Percentiles rank a stretch among this genome's conserved stretches.
These are phyloP conservation scores for Podila horticola DNA, from an alignment of 192 early-diverging fungal genomes.

Conservation along the genomic window DNA sequence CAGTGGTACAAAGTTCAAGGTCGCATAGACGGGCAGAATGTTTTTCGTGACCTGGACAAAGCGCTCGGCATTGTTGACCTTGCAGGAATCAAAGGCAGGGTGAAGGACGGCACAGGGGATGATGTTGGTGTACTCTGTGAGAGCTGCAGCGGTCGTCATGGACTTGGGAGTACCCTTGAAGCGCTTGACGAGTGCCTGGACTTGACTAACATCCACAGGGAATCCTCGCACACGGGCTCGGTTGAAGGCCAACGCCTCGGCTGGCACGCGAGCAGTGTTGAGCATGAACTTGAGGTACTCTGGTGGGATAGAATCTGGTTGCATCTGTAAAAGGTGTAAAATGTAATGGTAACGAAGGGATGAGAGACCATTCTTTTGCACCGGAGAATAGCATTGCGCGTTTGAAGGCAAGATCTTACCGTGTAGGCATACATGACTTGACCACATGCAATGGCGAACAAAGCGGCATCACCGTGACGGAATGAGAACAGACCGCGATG, in stretches of 20 bases:
- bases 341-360: neutral
- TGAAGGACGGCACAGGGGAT: constrained; percentile 68
- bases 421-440: constrained; percentile 70
- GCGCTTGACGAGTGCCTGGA: constrained; percentile 40
- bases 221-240: constrained; percentile 57
- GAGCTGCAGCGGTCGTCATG: constrained; percentile 38
- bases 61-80: constrained; percentile 52
- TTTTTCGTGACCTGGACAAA: constrained; percentile 64
- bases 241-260: constrained; percentile 66
- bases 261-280: constrained; percentile 69
- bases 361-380: neutral
- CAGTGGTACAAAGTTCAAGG: constrained; percentile 81
- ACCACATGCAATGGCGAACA: constrained; percentile 63
- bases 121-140: constrained; percentile 53
- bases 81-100: constrained; percentile 65
- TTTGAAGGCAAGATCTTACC: constrained; percentile 41
- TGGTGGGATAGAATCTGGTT: constrained; percentile 63
- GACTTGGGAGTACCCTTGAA: constrained; percentile 54
- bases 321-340: constrained; percentile 56
- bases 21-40: constrained; percentile 71
- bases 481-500: constrained; percentile 63
- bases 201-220: constrained; percentile 49
- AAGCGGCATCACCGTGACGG: constrained; percentile 63
- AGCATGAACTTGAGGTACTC: constrained; percentile 72
- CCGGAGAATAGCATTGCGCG: neutral